Base-by-base conservation (phyloP, 169 alveolate genomes). In the Eimeria zaria region DNA sequence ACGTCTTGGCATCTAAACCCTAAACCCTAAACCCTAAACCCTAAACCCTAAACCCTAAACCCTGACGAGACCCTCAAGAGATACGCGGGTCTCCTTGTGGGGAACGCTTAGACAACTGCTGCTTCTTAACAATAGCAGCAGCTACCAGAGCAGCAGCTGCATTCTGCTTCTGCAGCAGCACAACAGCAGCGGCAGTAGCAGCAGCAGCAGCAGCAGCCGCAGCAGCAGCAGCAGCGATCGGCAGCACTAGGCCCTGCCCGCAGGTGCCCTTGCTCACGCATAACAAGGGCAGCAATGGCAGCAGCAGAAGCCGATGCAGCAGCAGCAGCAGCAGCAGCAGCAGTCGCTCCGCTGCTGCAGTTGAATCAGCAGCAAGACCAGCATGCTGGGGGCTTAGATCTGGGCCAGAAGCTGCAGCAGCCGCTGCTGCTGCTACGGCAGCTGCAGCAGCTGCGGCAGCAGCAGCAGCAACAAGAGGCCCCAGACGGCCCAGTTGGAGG, bases 311-410 rank as follows among this genome's bases (percentile, higher is more conserved):
- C 67, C 30, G 69, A 41, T 41, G n/a, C n/a, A n/a, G n/a, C n/a
- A n/a, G 89, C 89, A 80, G 58, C 60, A 30, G 39, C 89, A 80
- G 89, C 67, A 80, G 69, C 69, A 80, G 89, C 67, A 46, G 64
- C 67, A 80, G 67, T 80, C 69, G 67, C 89, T 46, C 67, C 48
- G 41, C 64, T 22, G 89, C 89, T 30, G 89, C 89, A 80, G 64
- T 12, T 24, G 89, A n/a, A 16, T 2, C 89, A 46, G 69, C 89
- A 80, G 39, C 89, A 80, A 12, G 27, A 20, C 11, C 89, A 80
- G 89, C 9, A 74, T 16, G 64, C 39, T 1, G 69, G 67, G 24
- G 67, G 67, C 41, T 20, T 48, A 41, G n/a, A 41, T 20, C 24
- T 36, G 1, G 84, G 48, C 53, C 58, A 36, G 33, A n/a, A 80